phyloP scores from a whole-genome alignment of 2,329 filamentous ascomycete species.

The Karstenula rhodostoma region DNA sequence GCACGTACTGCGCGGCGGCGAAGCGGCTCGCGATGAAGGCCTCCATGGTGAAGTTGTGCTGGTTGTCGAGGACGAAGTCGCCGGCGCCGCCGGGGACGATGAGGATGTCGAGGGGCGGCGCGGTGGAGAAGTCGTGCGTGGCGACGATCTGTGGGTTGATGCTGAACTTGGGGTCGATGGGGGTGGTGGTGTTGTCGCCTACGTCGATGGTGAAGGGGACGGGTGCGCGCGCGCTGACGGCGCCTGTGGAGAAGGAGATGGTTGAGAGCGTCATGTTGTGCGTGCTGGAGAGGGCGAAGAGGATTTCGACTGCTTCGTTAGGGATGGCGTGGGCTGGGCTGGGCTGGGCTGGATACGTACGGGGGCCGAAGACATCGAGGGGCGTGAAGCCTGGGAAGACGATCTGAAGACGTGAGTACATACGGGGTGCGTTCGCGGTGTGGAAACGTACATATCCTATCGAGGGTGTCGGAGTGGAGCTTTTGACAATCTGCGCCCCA shows the following conservation, averaged over 20 bases:
- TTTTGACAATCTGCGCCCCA: not conserved
- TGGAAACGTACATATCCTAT: not conserved
- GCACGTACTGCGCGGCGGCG: conserved; percentile 55
- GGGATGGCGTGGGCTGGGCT: not conserved
- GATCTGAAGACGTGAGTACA: conserved; percentile 12
- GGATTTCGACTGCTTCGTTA: conserved; percentile 42
- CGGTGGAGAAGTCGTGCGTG: conserved; percentile 61
- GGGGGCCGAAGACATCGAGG: conserved; percentile 47
- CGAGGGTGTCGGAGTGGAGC: not conserved
- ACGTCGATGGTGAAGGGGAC: not conserved
- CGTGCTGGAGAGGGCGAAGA: conserved; percentile 31
- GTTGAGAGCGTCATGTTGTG: conserved; percentile 19
- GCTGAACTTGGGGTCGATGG: conserved; percentile 9
- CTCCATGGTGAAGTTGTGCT: conserved; percentile 44
- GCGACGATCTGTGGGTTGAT: conserved; percentile 49
- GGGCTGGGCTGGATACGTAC: not conserved
- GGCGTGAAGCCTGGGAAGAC: conserved; percentile 34
- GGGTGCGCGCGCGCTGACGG: conserved; percentile 10
- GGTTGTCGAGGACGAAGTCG: conserved; percentile 30
- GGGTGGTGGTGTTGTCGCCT: not conserved
- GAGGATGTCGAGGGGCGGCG: conserved; percentile 64
- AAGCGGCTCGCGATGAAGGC: conserved; percentile 57
- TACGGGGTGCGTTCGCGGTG: not conserved
- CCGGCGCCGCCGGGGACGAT: conserved; percentile 69
- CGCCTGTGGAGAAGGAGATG: conserved; percentile 14